phyloP scores from a whole-genome alignment of 148 eudicot genomes.

The Dianthus caryophyllus region DNA sequence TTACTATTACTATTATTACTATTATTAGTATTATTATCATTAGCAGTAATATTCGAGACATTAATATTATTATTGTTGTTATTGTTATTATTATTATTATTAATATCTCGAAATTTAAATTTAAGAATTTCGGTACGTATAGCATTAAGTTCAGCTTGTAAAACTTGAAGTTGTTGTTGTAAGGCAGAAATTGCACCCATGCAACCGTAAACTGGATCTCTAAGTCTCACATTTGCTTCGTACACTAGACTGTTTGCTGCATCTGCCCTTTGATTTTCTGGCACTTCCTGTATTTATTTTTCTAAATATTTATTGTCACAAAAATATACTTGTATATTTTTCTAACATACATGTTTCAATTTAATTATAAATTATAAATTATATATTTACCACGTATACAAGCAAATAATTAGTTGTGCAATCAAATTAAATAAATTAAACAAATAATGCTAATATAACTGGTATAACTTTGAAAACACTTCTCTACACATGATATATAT shows the following conservation, averaged over 20 bases:
- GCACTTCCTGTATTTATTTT: slow-evolving; percentile 34
- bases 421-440: background rate
- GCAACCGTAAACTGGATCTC: slow-evolving; percentile 62
- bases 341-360: background rate
- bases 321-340: background rate
- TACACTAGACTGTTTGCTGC: slow-evolving; percentile 54
- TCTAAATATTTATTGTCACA: background rate
- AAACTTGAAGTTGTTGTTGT: slow-evolving; percentile 45
- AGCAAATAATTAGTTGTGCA: background rate
- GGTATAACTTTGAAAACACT: background rate
- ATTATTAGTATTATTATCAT: slow-evolving; percentile 2
- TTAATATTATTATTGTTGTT: slow-evolving; percentile 6
- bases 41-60: too few relatives aligned
- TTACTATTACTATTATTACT: slow-evolving; percentile 1
- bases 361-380: too few relatives aligned
- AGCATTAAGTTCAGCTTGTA: slow-evolving; percentile 39
- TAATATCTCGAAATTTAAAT: slow-evolving; percentile 30
- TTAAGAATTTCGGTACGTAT: slow-evolving; percentile 38
- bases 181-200: slow-evolving; percentile 53
- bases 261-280: slow-evolving; percentile 55
- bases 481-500: too few relatives aligned
- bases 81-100: slow-evolving; percentile 3
- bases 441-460: too few relatives aligned
- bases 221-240: slow-evolving; percentile 53
- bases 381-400: too few relatives aligned